A percentile compares a stretch with the other conserved stretches of the same genome.
Conservation (phyloP, 805 yeast genomes). For the Wickerhamomyces queroliae region DNA sequence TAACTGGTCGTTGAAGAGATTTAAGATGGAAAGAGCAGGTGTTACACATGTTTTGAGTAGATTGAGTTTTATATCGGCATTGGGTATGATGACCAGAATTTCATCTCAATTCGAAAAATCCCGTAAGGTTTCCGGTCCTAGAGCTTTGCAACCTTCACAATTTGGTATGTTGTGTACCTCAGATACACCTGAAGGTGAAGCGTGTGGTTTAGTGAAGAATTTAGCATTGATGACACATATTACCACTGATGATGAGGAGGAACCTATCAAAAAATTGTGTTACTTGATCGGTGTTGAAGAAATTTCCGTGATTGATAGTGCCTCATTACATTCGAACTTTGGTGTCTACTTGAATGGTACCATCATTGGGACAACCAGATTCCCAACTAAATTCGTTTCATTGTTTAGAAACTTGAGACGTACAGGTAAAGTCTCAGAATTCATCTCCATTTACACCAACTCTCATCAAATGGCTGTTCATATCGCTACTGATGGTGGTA, state of each 20-base stretch:
- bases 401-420: slow-evolving; percentile 79
- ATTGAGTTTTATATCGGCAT: slow-evolving; percentile 85
- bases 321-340: slow-evolving; percentile 73
- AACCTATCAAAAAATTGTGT: slow-evolving; percentile 74
- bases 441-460: slow-evolving; percentile 86
- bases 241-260: slow-evolving; percentile 96
- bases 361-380: slow-evolving; percentile 81
- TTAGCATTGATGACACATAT: slow-evolving; percentile 98
- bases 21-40: slow-evolving; percentile 99
- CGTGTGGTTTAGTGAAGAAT: slow-evolving; percentile 97
- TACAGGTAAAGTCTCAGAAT: slow-evolving; percentile 79
- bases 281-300: slow-evolving; percentile 86
- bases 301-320: slow-evolving; percentile 73
- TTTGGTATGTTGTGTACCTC: slow-evolving; percentile 99
- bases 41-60: slow-evolving; percentile 95
- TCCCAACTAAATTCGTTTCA: slow-evolving; percentile 75
- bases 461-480: slow-evolving; percentile 90
- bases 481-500: slow-evolving; percentile 98
- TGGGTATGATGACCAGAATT: slow-evolving; percentile 99
- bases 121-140: slow-evolving; percentile 95
- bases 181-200: slow-evolving; percentile 99
- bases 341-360: slow-evolving; percentile 95
- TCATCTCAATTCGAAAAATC: slow-evolving; percentile 99
- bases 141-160: slow-evolving; percentile 98
- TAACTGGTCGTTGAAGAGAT: slow-evolving; percentile 97